Percentiles rank a stretch among this genome's conserved stretches.
These are phyloP conservation scores for Pestalotiopsis sp. DNA, from an alignment of 2,329 filamentous ascomycete genomes.

Conservation along the genomic window DNA sequence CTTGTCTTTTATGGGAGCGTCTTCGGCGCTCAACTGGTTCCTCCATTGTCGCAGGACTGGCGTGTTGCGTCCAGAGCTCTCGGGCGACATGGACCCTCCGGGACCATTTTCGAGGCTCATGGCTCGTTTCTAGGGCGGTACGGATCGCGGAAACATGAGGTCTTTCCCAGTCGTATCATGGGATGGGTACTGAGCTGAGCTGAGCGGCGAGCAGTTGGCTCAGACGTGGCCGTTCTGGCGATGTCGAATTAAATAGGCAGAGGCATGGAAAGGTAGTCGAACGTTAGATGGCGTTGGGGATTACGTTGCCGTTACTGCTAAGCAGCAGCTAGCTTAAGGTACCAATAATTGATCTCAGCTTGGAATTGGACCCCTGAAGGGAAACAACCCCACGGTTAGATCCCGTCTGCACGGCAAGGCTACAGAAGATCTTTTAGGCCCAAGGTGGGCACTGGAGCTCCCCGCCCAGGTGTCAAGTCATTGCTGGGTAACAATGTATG, in stretches of 20 bases:
- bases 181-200: not conserved
- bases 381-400: not conserved
- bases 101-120: constrained; percentile 66
- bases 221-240: not conserved
- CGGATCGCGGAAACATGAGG: constrained; percentile 9
- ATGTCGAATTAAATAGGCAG: not conserved
- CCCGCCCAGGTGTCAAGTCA: not conserved
- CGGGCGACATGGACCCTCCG: constrained; percentile 68
- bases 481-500: too few species aligned
- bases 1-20: constrained; percentile 60
- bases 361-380: constrained; percentile 8
- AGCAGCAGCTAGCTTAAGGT: constrained; percentile 3
- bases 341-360: constrained; percentile 8
- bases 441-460: not conserved
- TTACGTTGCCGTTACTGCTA: constrained; percentile 25
- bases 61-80: constrained; percentile 80
- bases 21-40: constrained; percentile 68
- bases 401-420: constrained; percentile 1
- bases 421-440: not conserved
- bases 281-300: constrained; percentile 17
- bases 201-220: constrained; percentile 2
- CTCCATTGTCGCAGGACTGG: constrained; percentile 76
- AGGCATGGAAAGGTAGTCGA: not conserved
- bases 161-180: not conserved
- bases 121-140: constrained; percentile 23